Base-by-base conservation (phyloP, 768 basidiomycete species). In the Tephrocybe sp. region DNA sequence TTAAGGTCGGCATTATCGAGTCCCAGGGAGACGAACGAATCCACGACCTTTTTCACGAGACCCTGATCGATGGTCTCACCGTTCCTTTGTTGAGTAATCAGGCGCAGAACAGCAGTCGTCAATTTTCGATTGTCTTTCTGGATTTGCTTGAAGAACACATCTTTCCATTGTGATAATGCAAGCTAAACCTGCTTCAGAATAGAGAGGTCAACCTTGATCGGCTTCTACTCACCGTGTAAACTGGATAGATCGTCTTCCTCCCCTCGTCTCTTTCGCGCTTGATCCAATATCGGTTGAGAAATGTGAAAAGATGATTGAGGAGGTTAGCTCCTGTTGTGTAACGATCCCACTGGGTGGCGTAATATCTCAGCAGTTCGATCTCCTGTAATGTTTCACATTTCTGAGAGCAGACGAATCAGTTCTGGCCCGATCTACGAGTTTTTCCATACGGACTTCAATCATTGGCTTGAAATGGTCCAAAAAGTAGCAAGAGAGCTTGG, bases 221-320 rank as follows among this genome's bases (percentile, higher is more conserved):
- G 12, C 46, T 27, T 49, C 28, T 24, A 64, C 87, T 61, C 60
- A 97, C 95, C 21, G 96, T 99, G 68, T 98, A 98, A 16, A 99
- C 93, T 2, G 84, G 86, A 67, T 96, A 99, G 19, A 98, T 89
- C 30, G 87, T 87, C 70, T 95, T 97, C 65, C 96, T 83, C 12
- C 97, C 97, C 64, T 99, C 97, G 60, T 98, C 96, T 64, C 96
- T 86, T 67, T 99, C 97, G 48, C 97, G 83, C 72, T 97, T 98
- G 41, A 99, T 96, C 97, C 97, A 99, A 67, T 98, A 95, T 25
- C 97, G 89, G 68, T 98, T 98, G 51, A 99, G 82, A 71, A 98
- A 98, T 9, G 92, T 92, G 75, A 98, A 98, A 30, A 99, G 70
- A 51, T 96, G 88, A 64, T 98, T 96, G 64, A 98, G 87, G 64